Evolutionary conservation across 1,139 yeast genomes (phyloP).

Genomic region (Citeromyces hawaiiensis): DNA sequence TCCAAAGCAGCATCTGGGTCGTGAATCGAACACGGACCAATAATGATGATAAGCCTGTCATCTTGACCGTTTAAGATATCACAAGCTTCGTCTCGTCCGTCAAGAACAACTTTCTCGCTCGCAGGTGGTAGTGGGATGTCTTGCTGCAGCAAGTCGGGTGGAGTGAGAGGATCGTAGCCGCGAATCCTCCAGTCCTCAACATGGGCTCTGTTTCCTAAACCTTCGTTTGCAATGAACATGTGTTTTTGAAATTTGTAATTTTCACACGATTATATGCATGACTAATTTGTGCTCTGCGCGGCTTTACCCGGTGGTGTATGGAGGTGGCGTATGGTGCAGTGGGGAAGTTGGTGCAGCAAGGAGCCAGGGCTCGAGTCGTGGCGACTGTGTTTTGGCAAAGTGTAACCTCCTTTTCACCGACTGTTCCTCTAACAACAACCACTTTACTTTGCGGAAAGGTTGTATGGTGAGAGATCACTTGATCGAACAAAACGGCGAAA

Average conservation of each 20-base stretch:
- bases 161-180: constrained; percentile 90
- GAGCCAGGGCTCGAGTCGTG: too few relatives aligned
- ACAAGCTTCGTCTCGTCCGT: constrained; percentile 68
- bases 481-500: too few relatives aligned
- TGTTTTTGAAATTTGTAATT: constrained; percentile 6
- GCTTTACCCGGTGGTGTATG: too few relatives aligned
- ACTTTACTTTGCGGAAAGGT: too few relatives aligned
- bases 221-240: constrained; percentile 77
- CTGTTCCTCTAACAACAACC: too few relatives aligned
- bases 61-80: constrained; percentile 62
- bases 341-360: too few relatives aligned
- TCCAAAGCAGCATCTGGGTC: constrained; percentile 90
- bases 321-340: too few relatives aligned
- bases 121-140: constrained; percentile 62
- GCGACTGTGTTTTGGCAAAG: too few relatives aligned
- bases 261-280: too few relatives aligned
- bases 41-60: constrained; percentile 69
- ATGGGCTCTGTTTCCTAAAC: constrained; percentile 71
- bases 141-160: constrained; percentile 89
- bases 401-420: too few relatives aligned
- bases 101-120: constrained; percentile 47
- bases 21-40: constrained; percentile 96
- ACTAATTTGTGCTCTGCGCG: too few relatives aligned
- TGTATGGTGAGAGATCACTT: too few relatives aligned
- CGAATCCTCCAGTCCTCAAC: constrained; percentile 88